These are phyloP conservation scores for Phytophthora pinifolia DNA, from an alignment of 352 stramenopile genomes.

Conservation along the genomic window DNA sequence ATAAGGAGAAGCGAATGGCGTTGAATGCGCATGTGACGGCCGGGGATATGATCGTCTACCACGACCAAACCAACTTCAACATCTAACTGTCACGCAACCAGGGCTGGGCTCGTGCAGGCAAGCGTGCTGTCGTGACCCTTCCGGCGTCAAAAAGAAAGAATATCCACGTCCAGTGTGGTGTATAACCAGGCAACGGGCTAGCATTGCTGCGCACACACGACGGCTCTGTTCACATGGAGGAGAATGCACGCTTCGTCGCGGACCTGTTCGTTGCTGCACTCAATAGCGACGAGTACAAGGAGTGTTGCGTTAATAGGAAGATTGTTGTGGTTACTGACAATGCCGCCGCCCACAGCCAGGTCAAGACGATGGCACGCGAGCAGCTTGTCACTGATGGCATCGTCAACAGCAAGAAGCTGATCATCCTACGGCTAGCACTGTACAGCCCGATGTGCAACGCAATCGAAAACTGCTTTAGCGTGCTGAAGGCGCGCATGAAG, in stretches of 20 bases:
- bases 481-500: too few species aligned
- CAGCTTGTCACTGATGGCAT: background rate
- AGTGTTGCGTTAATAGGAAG: background rate
- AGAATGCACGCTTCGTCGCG: constrained; percentile 15
- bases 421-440: constrained; percentile 5
- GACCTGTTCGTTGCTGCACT: constrained; percentile 17
- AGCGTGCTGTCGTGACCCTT: constrained; percentile 1
- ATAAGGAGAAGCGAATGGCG: constrained; percentile 20
- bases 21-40: constrained; percentile 11
- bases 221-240: constrained; percentile 6
- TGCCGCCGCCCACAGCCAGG: constrained; percentile 6
- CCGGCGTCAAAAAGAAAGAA: constrained; percentile 14
- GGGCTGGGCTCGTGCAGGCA: constrained; percentile 8
- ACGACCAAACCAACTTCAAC: constrained; percentile 20
- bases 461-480: background rate
- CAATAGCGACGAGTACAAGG: constrained; percentile 1
- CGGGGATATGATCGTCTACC: constrained; percentile 27
- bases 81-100: constrained; percentile 4
- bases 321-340: constrained; percentile 20
- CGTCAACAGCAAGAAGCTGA: constrained; percentile 7
- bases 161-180: constrained; percentile 9
- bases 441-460: constrained; percentile 6
- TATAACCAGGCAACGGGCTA: constrained; percentile 4
- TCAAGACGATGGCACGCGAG: background rate
- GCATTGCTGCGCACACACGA: constrained; percentile 15